Evolutionary conservation across 202 grass and related monocot genomes (phyloP).

Genomic region (Zoysia matrella): DNA sequence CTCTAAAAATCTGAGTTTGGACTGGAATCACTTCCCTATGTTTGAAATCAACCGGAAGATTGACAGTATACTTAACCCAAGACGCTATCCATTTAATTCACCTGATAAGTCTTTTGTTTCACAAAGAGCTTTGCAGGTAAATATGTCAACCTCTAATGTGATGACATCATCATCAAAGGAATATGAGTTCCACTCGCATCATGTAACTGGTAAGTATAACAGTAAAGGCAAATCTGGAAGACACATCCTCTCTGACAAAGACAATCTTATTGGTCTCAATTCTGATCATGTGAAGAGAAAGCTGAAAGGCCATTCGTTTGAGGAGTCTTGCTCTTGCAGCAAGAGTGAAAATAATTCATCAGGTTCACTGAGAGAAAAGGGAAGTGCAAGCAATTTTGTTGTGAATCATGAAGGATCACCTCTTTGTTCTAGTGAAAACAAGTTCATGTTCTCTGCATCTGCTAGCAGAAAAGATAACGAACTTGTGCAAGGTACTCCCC

Average conservation of each 20-base stretch:
- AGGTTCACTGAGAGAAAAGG: constrained; percentile 31
- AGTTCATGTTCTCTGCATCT: constrained; percentile 23
- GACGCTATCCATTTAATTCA: constrained; percentile 31
- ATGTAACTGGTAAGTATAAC: constrained; percentile 43
- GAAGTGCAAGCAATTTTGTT: constrained; percentile 14
- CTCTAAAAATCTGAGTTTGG: constrained; percentile 38
- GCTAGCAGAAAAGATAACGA: constrained; percentile 36
- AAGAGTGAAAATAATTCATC: constrained; percentile 44
- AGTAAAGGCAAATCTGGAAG: constrained; percentile 41
- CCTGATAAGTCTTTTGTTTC: constrained; percentile 46
- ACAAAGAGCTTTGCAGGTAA: constrained; percentile 41
- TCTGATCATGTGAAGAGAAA: constrained; percentile 33
- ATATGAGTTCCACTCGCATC: constrained; percentile 38
- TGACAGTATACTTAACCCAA: constrained; percentile 55
- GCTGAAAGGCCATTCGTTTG: constrained; percentile 46
- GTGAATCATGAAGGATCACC: constrained; percentile 40
- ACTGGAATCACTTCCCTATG: constrained; percentile 4
- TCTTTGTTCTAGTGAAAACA: constrained; percentile 34
- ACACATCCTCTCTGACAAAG: constrained; percentile 28
- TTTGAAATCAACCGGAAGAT: constrained; percentile 63
- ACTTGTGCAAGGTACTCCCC: constrained; percentile 31
- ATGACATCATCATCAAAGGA: constrained; percentile 57
- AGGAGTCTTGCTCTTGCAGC: constrained; percentile 46
- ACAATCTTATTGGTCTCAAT: constrained; percentile 41
- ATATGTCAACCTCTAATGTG: constrained; percentile 46